Base-by-base conservation (phyloP, 2,329 filamentous ascomycete species). In the Aspergillus proliferans region DNA sequence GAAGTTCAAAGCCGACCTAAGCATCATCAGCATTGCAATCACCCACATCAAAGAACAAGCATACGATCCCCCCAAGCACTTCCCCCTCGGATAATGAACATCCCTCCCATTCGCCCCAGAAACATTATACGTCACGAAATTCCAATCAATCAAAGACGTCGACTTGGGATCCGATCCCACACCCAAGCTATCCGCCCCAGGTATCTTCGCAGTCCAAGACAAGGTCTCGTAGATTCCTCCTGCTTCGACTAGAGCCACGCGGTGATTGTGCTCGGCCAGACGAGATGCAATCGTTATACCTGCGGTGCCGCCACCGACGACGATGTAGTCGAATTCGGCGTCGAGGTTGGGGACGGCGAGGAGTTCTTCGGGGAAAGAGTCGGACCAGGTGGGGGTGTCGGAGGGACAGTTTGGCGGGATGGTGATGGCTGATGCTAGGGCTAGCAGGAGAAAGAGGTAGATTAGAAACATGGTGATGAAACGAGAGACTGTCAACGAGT, bases 171-270 rank as follows among this genome's bases (percentile, higher is more conserved):
- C 49, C 4, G 59, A 53, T 10, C 63, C 62, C 15, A 57, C 52
- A 1, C 59, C 59, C 18, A 64, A 34, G 28, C 47, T 53, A 6
- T 48, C 58, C 14, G 58, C 52, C 1, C 52, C 59, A 1, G 57
- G 60, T n/a, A 83, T 76, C 33, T 76, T 78, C 7, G 67, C 65
- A 1, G 76, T 71, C 1, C 79, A 80, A 3, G 78, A 82, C 4
- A 69, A 76, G 56, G 81, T 78, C 42, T 77, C 73, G 18, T 76
- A 72, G 40, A 79, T 65, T 5, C 77, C 68, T 5, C 68, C 69
- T 4, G 69, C 68, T 50, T 71, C 66, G 7, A 70, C 56, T 15
- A 71, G 59, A 2, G 72, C 66, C 18, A 74, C 62, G 8, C 56
- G 66, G 28, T 76, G 58, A 1, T 48, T 50, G 6, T 75, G 74